These are phyloP conservation scores for Claviceps cyperi DNA, from an alignment of 2,329 filamentous ascomycete genomes.

Conservation along the genomic window DNA sequence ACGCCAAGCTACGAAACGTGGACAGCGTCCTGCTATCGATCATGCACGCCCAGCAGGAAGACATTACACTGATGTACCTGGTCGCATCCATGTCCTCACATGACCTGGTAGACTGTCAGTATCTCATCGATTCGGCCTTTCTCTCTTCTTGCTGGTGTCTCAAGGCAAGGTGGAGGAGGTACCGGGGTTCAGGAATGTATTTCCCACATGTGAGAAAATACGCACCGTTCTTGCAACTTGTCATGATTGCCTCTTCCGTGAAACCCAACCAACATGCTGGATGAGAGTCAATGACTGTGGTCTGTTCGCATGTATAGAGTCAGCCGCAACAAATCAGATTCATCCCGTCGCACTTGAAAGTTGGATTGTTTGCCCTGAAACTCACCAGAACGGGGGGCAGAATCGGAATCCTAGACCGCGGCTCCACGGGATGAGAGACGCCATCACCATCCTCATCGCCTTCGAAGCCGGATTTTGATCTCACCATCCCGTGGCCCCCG, in stretches of 20 bases:
- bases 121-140: too few species aligned
- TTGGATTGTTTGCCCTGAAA: constrained; percentile 8
- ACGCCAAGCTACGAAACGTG: too few species aligned
- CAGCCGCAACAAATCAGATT: background rate
- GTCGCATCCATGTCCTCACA: constrained; percentile 60
- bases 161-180: background rate
- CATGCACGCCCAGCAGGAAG: too few species aligned
- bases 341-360: background rate
- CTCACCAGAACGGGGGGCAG: constrained; percentile 79
- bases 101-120: constrained; percentile 39
- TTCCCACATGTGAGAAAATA: constrained; percentile 8
- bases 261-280: constrained; percentile 87
- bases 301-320: constrained; percentile 26
- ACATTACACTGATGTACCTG: constrained; percentile 15
- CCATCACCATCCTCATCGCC: constrained; percentile 39
- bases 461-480: constrained; percentile 58
- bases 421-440: constrained; percentile 67
- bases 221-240: constrained; percentile 79
- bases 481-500: constrained; percentile 28
- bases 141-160: background rate
- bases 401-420: constrained; percentile 69
- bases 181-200: background rate
- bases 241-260: constrained; percentile 83
- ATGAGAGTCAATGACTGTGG: constrained; percentile 73
- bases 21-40: too few species aligned